phyloP scores from a whole-genome alignment of 2,329 filamentous ascomycete genomes.

The Ophiocordyceps camponoti-leonardi region DNA sequence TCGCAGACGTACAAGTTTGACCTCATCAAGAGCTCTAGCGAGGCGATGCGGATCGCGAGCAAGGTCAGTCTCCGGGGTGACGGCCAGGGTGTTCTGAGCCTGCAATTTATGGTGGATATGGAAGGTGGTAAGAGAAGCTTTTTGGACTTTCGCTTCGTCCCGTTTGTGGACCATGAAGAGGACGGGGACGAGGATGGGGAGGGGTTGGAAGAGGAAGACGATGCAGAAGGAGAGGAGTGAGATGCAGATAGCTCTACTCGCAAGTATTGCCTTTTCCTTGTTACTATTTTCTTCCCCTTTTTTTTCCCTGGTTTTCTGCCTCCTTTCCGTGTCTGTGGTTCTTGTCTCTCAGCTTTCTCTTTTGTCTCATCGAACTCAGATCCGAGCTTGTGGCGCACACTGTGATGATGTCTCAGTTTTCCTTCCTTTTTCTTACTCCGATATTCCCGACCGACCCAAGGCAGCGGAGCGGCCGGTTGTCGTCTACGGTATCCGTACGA shows the following conservation, averaged over 20 bases:
- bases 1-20: constrained; percentile 72
- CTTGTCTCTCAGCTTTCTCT: neutral
- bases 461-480: neutral
- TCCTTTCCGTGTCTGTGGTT: neutral
- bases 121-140: constrained; percentile 55
- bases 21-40: constrained; percentile 66
- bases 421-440: neutral
- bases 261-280: neutral
- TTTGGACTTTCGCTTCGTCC: constrained; percentile 70
- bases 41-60: constrained; percentile 83
- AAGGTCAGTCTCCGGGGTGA: constrained; percentile 89
- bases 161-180: constrained; percentile 45
- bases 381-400: neutral
- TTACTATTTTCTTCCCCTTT: neutral
- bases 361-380: neutral
- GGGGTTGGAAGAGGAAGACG: neutral
- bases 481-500: neutral
- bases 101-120: constrained; percentile 92
- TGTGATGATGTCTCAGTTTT: neutral
- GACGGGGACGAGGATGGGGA: neutral
- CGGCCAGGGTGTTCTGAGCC: constrained; percentile 71
- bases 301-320: neutral
- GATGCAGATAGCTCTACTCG: neutral
- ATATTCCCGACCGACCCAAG: neutral
- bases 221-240: no score